A percentile compares a stretch with the other conserved stretches of the same genome.
Evolutionary conservation across 23 red algal genomes (phyloP).

Genomic region (Gracilaria gracilis): DNA sequence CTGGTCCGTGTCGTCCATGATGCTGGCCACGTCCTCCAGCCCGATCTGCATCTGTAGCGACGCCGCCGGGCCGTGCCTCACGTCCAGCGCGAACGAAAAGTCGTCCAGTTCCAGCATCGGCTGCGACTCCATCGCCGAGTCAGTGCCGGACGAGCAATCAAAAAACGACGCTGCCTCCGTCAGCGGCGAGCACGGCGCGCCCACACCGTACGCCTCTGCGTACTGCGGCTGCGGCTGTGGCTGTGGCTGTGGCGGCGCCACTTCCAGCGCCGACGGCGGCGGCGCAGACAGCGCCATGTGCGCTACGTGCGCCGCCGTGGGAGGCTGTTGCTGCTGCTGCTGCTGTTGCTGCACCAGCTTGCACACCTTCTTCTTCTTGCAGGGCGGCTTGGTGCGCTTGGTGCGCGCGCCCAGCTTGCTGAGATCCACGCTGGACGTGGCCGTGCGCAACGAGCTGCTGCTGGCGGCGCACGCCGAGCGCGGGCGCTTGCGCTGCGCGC

Average conservation of each 20-base stretch:
- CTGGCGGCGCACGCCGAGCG: background rate
- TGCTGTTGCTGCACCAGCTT: background rate
- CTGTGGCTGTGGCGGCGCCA: no score
- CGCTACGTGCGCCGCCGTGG: background rate
- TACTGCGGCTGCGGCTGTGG: background rate
- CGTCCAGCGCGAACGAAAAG: constrained; percentile 31
- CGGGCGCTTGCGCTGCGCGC: no score
- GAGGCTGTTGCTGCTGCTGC: background rate
- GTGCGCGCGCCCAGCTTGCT: constrained; percentile 2
- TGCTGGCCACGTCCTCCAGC: constrained; percentile 24
- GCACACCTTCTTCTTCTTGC: constrained; percentile 13
- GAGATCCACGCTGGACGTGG: constrained; percentile 34
- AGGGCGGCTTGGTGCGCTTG: background rate
- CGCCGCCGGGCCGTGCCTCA: background rate
- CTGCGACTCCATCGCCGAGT: constrained; percentile 23
- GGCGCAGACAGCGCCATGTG: background rate
- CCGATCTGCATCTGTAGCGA: constrained; percentile 16
- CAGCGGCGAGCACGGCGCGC: background rate
- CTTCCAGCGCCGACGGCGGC: background rate
- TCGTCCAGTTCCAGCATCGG: constrained; percentile 24
- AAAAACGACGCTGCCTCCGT: constrained; percentile 27
- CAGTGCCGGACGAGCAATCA: background rate
- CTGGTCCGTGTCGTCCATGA: constrained; percentile 38
- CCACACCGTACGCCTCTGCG: background rate
- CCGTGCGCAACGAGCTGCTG: background rate